A percentile compares a stretch with the other conserved stretches of the same genome.
Conservation (phyloP, 192 early-diverging fungal species). For the Lobosporangium transversale region DNA sequence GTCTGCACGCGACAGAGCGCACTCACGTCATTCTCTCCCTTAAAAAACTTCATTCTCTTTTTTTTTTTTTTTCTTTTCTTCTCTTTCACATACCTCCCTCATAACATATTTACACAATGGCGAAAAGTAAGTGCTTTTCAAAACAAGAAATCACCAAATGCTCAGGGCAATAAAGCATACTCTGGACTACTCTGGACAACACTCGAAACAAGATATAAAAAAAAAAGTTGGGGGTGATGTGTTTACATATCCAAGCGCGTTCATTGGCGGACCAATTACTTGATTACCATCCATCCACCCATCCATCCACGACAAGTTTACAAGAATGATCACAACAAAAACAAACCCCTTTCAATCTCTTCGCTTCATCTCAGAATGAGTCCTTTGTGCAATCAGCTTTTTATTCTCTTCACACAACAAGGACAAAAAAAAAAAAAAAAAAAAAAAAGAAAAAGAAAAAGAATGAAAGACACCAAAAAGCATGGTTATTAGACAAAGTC, state of each 20-base stretch:
- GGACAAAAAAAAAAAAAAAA: no score
- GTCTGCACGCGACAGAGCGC: no score
- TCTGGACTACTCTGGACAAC: no score
- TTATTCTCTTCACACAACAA: not conserved
- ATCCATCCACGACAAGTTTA: constrained; percentile 11
- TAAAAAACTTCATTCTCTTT: not conserved
- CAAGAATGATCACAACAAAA: not conserved
- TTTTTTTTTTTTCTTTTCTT: not conserved
- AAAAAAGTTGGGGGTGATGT: no score
- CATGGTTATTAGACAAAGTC: not conserved
- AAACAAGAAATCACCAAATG: not conserved
- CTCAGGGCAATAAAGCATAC: not conserved
- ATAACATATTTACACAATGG: not conserved
- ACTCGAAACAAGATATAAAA: no score
- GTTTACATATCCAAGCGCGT: no score
- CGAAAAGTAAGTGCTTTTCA: constrained; percentile 12
- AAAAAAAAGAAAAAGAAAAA: no score
- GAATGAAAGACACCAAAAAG: no score
- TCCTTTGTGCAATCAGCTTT: not conserved
- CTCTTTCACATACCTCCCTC: not conserved
- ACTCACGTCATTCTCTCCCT: not conserved
- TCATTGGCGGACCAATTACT: no score
- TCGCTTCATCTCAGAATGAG: not conserved
- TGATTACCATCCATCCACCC: no score
- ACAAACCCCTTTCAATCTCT: not conserved